Percentiles rank a stretch among this genome's conserved stretches.
These are phyloP conservation scores for Xylaria cubensis DNA, from an alignment of 495 filamentous ascomycete species.

Conservation along the genomic window DNA sequence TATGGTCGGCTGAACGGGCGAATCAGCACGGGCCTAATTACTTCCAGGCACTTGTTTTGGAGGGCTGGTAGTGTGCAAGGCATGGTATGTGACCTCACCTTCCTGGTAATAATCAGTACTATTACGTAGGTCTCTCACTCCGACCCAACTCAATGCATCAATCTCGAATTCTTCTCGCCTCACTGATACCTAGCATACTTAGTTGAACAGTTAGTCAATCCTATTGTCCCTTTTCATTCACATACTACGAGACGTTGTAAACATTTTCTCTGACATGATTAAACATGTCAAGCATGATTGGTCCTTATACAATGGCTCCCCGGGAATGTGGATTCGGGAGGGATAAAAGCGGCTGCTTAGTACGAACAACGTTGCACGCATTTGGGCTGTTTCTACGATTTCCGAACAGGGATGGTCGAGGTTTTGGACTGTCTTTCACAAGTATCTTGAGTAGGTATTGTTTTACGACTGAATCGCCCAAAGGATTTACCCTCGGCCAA, in stretches of 20 bases:
- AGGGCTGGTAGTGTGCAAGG: background rate
- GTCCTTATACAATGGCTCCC: background rate
- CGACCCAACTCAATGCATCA: background rate
- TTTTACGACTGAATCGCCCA: too few species aligned
- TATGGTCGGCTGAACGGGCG: constrained; percentile 40
- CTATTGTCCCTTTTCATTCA: background rate
- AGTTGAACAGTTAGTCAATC: background rate
- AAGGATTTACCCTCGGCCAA: too few species aligned
- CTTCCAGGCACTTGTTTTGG: constrained; percentile 18
- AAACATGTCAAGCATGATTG: constrained; percentile 4
- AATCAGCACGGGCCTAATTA: constrained; percentile 40
- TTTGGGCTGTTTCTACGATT: background rate
- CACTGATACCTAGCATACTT: background rate
- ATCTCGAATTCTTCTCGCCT: background rate
- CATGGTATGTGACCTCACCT: constrained; percentile 19
- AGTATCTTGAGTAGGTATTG: too few species aligned
- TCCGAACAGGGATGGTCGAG: background rate
- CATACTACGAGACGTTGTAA: background rate
- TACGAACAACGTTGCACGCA: constrained; percentile 10
- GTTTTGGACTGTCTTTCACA: background rate
- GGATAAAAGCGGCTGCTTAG: constrained; percentile 14
- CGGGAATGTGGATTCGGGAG: constrained; percentile 18
- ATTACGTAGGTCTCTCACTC: constrained; percentile 23
- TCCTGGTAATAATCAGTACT: constrained; percentile 5
- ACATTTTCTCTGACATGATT: background rate